Evolutionary conservation across 345 rosid species (phyloP).

Genomic region (Lagerstroemia speciosa): DNA sequence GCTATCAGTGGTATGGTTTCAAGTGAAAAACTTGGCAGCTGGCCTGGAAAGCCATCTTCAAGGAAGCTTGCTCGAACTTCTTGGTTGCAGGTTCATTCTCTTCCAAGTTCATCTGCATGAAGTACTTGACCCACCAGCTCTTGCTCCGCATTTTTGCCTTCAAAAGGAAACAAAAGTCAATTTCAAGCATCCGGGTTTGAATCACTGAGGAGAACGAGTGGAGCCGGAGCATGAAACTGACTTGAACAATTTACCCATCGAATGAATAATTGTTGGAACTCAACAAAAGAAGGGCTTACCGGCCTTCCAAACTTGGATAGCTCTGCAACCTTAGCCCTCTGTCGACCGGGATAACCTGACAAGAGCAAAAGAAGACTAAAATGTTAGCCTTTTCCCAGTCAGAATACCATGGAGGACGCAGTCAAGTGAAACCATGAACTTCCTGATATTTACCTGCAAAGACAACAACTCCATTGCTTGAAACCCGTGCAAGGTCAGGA

Average conservation of each 20-base stretch:
- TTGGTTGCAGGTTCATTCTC: constrained; percentile 30
- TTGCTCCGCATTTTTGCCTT: constrained; percentile 43
- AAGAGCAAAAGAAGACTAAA: background rate
- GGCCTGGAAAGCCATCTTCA: constrained; percentile 49
- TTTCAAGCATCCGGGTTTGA: background rate
- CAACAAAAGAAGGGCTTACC: constrained; percentile 31
- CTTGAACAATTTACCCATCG: background rate
- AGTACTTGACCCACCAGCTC: constrained; percentile 36
- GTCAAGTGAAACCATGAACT: background rate
- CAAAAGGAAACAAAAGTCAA: background rate
- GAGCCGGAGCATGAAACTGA: background rate
- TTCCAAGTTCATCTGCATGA: constrained; percentile 34
- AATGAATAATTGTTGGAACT: background rate
- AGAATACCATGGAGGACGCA: background rate
- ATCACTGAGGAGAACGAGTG: background rate
- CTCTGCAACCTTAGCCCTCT: constrained; percentile 72
- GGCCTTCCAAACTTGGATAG: constrained; percentile 87
- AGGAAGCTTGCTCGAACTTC: constrained; percentile 33
- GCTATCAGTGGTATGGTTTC: constrained; percentile 45
- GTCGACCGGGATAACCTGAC: constrained; percentile 76
- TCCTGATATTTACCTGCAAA: constrained; percentile 52
- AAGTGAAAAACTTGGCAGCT: constrained; percentile 92
- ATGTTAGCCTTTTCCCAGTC: background rate
- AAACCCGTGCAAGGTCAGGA: constrained; percentile 81
- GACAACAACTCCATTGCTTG: constrained; percentile 62